Conservation (phyloP, 305 asterid species). For the Euphrasia arctica region DNA sequence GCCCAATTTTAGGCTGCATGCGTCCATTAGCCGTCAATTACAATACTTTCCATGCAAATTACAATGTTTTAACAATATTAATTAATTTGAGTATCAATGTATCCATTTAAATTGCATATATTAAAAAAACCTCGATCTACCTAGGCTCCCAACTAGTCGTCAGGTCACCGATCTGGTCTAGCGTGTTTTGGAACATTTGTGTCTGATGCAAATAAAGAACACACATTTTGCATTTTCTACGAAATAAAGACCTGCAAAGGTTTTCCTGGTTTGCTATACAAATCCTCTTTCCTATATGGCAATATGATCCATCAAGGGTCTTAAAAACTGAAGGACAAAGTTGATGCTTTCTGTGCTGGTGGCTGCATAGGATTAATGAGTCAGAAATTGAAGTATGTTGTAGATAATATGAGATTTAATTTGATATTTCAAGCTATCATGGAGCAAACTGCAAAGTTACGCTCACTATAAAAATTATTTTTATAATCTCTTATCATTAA, state of each 20-base stretch:
- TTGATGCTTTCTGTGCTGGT: slow-evolving; percentile 14
- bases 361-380: slow-evolving; percentile 8
- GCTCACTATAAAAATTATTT: background rate
- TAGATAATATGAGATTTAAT: slow-evolving; percentile 12
- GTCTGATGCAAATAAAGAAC: background rate
- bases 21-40: no score
- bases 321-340: background rate
- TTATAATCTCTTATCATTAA: background rate
- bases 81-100: no score
- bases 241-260: background rate
- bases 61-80: no score
- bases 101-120: no score
- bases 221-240: background rate
- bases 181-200: no score
- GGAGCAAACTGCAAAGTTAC: slow-evolving; percentile 9
- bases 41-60: no score
- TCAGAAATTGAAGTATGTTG: background rate
- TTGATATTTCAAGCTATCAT: background rate
- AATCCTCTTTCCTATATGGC: background rate
- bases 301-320: slow-evolving; percentile 1
- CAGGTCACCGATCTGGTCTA: no score
- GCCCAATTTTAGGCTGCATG: no score
- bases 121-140: no score
- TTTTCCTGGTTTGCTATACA: background rate
- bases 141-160: no score